Evolutionary conservation across 257 asterid genomes (phyloP), one percentile per base, ranked within the genome.

Genomic region (Gentiana macrophylla): DNA sequence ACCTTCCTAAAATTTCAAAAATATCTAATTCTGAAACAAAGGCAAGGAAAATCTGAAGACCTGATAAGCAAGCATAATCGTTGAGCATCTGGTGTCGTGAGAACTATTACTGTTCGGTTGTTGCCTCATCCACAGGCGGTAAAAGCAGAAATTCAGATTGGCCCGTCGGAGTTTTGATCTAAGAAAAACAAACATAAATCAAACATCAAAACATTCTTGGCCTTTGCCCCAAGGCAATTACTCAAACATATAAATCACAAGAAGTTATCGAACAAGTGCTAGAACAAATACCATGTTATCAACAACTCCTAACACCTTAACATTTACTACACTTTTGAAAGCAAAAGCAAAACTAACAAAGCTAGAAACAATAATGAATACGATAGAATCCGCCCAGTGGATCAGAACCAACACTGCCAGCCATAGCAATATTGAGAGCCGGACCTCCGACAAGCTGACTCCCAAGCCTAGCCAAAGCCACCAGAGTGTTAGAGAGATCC

Each of bases 41-140:
- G 57, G 55, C 8, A 45, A 24, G 37, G 48, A 56, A 35, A 45
- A 66, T 48, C 46, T 33, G 54, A 61, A 48, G 57, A 91, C 98
- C 97, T 85, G 97, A 71, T 87, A 80, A 10, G 98, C 89, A 54
- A 92, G 94, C 98, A 92, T 92, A 52, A 97, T 87, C 98, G 84
- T 61, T 88, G 98, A 69, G 98, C 98, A 72, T 92, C 98, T 4
- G 86, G 73, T 62, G 97, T 85, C 55, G 98, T 92, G 66, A 92
- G 83, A 68, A 92, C 98, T 70, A 92, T 88, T 62, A 87, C 95
- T 7, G 95, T 92, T 61, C 98, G 0, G 98, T 92, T 15, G 97
- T 92, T 71, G 97, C 95, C 66, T 83, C 94, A 72, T 71, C 79
- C 48, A 92, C 86, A 1, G 97, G 95, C 15, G 73, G 83, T 34